Evolutionary conservation across 2,329 filamentous ascomycete genomes (phyloP), one percentile per base, ranked within the genome.

Genomic region (Colletotrichum paranaense): DNA sequence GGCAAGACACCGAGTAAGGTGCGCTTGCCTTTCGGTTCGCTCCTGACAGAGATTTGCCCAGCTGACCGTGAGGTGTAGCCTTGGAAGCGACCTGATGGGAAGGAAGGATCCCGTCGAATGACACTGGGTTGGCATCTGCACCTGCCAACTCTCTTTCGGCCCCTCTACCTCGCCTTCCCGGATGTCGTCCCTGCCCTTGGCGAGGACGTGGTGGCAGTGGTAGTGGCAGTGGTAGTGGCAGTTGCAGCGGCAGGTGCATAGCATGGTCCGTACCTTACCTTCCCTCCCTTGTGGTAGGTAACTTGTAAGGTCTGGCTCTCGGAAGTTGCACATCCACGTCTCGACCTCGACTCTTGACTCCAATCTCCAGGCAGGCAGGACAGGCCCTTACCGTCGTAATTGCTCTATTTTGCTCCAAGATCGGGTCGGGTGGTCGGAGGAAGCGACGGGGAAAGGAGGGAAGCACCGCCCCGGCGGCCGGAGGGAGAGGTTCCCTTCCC

Each of bases 351-450:
- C 42, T 16, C 42, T 46, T 16, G 32, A 49, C 42, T 49, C 42
- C 1, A 32, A 32, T 32, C 30, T 32, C 30, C 38, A 42, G 5
- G 38, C 38, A 42, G 38, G 38, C 38, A 35, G 32, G 32, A 16
- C 42, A 24, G 19, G 22, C 11, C 52, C 24, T 8, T 19, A 49
- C 28, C 24, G 9, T 22, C 32, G 62, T 24, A 14, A 16, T 59
- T 16, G 28, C 35, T 35, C 60, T 30, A 16, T 49, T 35, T 12
- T 68, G 16, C 42, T 38, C 12, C 38, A 16, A 35, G 26, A 32
- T 32, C 30, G 57, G 38, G 30, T 70, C 70, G 70, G 70, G 60
- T 56, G 32, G 60, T 65, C 70, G 66, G 70, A 49, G 46, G 26
- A 73, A 73, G 26, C 46, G n/a, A 60, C 67, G 66, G 70, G 19